These are phyloP conservation scores for Penicillium sp. DNA, from an alignment of 2,329 filamentous ascomycete genomes.

Conservation along the genomic window DNA sequence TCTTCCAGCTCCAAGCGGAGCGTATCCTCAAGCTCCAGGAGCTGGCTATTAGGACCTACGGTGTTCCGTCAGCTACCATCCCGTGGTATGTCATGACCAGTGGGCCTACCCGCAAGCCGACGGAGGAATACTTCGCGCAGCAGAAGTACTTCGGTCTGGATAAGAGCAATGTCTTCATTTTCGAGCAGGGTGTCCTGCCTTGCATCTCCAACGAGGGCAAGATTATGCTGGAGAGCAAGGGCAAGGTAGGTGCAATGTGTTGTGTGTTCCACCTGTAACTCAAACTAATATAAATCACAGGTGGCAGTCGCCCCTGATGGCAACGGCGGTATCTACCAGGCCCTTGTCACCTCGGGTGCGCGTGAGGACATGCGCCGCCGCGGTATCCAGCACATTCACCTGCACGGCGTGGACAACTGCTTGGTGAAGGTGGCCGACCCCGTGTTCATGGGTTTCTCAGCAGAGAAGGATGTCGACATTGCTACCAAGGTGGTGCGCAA, in stretches of 20 bases:
- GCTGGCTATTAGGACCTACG: constrained; percentile 67
- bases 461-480: constrained; percentile 83
- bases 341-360: constrained; percentile 72
- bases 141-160: constrained; percentile 86
- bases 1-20: constrained; percentile 98
- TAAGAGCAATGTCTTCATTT: constrained; percentile 81
- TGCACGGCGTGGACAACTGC: constrained; percentile 98
- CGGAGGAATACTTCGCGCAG: constrained; percentile 87
- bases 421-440: constrained; percentile 98
- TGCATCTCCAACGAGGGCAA: constrained; percentile 98
- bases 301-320: constrained; percentile 93
- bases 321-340: constrained; percentile 95
- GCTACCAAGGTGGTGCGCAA: constrained; percentile 99
- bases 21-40: constrained; percentile 80
- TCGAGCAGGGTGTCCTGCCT: constrained; percentile 93
- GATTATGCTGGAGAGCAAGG: constrained; percentile 87
- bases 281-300: constrained; percentile 29
- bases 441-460: constrained; percentile 88
- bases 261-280: background rate
- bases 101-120: constrained; percentile 83
- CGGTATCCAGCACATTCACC: constrained; percentile 89
- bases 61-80: constrained; percentile 59
- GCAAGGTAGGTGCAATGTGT: constrained; percentile 52
- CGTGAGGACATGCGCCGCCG: constrained; percentile 83
- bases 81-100: constrained; percentile 99